A percentile compares a stretch with the other conserved stretches of the same genome.
phyloP scores from a whole-genome alignment of 192 early-diverging fungal species.

The Nowakowskiella sp. region DNA sequence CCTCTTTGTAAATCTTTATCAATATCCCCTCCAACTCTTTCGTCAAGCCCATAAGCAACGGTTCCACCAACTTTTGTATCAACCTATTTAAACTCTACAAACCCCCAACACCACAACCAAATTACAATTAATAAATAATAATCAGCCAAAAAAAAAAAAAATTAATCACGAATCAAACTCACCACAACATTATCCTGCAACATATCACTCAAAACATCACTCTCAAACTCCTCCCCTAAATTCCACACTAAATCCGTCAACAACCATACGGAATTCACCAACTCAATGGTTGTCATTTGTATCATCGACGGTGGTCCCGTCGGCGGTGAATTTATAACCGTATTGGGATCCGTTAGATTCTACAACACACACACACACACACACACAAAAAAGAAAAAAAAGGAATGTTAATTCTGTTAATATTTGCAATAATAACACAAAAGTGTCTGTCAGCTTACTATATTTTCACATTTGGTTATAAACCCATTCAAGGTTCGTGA shows the following conservation, averaged over 20 bases:
- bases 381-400: constrained; percentile 13
- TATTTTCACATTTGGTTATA: constrained; percentile 43
- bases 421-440: too few relatives aligned
- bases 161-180: constrained; percentile 4
- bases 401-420: neutral
- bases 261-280: constrained; percentile 51
- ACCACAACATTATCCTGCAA: constrained; percentile 46
- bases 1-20: constrained; percentile 59
- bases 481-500: constrained; percentile 54
- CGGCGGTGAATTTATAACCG: constrained; percentile 23
- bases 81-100: too few relatives aligned
- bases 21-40: constrained; percentile 47
- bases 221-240: constrained; percentile 48
- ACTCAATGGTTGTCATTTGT: constrained; percentile 50
- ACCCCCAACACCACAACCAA: constrained; percentile 30
- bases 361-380: constrained; percentile 5
- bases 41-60: constrained; percentile 40
- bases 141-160: constrained; percentile 6
- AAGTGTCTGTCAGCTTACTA: constrained; percentile 28
- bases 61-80: constrained; percentile 47
- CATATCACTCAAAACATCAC: constrained; percentile 32
- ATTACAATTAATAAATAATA: constrained; percentile 10
- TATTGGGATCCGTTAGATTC: constrained; percentile 24
- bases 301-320: constrained; percentile 26
- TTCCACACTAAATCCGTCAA: constrained; percentile 55